Conservation (phyloP, 2,329 filamentous ascomycete species). For the Acrocalymma vagum region DNA sequence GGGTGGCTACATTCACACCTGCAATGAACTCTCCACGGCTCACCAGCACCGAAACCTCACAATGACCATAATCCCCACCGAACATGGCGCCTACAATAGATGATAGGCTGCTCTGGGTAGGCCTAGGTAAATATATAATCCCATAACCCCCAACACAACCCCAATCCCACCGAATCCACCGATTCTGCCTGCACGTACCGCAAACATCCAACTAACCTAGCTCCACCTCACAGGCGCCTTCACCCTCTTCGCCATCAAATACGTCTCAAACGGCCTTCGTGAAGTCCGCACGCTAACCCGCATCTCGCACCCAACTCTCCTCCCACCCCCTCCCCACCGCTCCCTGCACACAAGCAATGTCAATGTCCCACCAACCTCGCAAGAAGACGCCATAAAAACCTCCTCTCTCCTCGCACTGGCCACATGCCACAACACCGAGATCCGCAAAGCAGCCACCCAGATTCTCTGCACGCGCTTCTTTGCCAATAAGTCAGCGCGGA, state of each 20-base stretch:
- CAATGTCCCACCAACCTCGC: slow-evolving; percentile 70
- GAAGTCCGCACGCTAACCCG: slow-evolving; percentile 70
- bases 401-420: slow-evolving; percentile 51
- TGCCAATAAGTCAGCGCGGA: slow-evolving; percentile 23
- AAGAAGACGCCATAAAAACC: slow-evolving; percentile 64
- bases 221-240: slow-evolving; percentile 61
- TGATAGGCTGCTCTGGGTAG: slow-evolving; percentile 58
- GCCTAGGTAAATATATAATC: slow-evolving; percentile 44
- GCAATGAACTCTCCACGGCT: slow-evolving; percentile 3
- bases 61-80: slow-evolving; percentile 18
- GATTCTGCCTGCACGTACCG: too few species aligned
- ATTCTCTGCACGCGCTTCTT: slow-evolving; percentile 49
- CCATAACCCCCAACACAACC: slow-evolving; percentile 52
- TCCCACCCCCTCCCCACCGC: slow-evolving; percentile 50
- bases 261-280: slow-evolving; percentile 67
- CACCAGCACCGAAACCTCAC: slow-evolving; percentile 7
- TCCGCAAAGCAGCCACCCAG: slow-evolving; percentile 49
- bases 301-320: slow-evolving; percentile 73
- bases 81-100: slow-evolving; percentile 47
- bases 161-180: too few species aligned
- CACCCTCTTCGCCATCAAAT: slow-evolving; percentile 65
- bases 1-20: slow-evolving; percentile 5
- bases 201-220: slow-evolving; percentile 54
- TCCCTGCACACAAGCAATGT: slow-evolving; percentile 55
- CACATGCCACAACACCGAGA: slow-evolving; percentile 52